Evolutionary conservation across 345 rosid species (phyloP).

Genomic region (Cardamine chenopodiifolia): DNA sequence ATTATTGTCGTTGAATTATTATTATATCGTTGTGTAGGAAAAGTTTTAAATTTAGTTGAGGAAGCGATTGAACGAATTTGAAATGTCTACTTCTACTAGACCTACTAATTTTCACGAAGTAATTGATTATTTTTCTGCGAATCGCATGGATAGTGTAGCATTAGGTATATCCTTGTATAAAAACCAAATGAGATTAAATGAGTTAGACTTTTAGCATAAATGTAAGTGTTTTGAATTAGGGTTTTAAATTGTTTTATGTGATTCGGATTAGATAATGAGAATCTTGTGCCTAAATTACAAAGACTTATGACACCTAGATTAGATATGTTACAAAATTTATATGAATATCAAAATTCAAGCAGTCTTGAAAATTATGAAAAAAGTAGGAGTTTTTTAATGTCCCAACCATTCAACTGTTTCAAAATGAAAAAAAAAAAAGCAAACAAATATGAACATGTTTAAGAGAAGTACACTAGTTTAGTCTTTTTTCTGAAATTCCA

Average conservation of each 20-base stretch:
- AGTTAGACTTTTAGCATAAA: too few species aligned
- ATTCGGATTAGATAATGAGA: not conserved
- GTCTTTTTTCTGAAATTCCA: too few species aligned
- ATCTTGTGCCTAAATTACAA: not conserved
- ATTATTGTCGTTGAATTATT: not conserved
- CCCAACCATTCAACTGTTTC: not conserved
- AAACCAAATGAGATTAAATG: not conserved
- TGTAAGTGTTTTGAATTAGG: not conserved
- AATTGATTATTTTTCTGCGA: not conserved
- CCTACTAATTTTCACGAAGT: not conserved
- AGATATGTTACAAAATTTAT: not conserved
- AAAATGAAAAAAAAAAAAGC: not conserved
- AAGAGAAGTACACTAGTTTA: not conserved
- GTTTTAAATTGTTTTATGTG: not conserved
- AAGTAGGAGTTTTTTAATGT: not conserved
- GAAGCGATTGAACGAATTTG: not conserved
- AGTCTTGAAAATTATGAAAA: not conserved
- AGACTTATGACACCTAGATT: not conserved
- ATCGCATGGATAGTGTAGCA: not conserved
- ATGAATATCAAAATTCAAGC: not conserved
- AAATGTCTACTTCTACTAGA: conserved; percentile 23
- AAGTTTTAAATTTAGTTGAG: not conserved
- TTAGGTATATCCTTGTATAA: not conserved
- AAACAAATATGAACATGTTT: not conserved
- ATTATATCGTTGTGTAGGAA: not conserved